Evolutionary conservation across 2,329 filamentous ascomycete species (phyloP), one percentile per base, ranked within the genome.

Genomic region (Alternaria alternata): DNA sequence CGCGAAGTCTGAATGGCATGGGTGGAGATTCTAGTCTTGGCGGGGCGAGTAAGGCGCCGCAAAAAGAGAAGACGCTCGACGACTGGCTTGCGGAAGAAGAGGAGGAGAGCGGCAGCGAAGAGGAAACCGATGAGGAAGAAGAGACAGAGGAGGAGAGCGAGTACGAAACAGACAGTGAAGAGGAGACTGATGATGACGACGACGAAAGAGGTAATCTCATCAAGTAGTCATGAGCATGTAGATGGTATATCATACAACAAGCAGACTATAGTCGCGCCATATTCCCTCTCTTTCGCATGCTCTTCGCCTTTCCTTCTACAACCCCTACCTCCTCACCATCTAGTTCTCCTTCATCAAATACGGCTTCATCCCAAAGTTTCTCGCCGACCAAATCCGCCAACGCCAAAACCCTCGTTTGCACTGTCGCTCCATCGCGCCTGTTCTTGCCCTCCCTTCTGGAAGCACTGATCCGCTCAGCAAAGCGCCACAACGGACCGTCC

Each of bases 371-470:
- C 78, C 92, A 97, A 20, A 98, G 77, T 60, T 85, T 84, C 53
- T 82, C 79, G 0, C 93, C 94, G 9, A 97, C 84, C 47, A 85
- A 78, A 72, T 96, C 93, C 8, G 91, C 90, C 67, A 98, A 83
- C 7, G 84, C 82, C 38, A 98, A 79, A 11, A 99, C 94, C 20
- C 95, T 85, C 12, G 87, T 91, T 68, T 90, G 91, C 3, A 98
- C 94, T 0, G 93, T 97, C 1, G 90, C 91, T 12, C 94, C 94
- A 76, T 99, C 95, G n/a, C 94, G 86, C 22, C 95, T 84, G 76
- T 98, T 97, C 87, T 98, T 99, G 8, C 95, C 95, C 81, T 98
- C 95, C 43, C 94, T 85, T 32, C 95, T 85, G 44, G 88, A 91
- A 51, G 88, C 85, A 7, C 93, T 92, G 64, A 99, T 97, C 74